Evolutionary conservation across 2,329 filamentous ascomycete species (phyloP).

Genomic region (Xylaria sp.): DNA sequence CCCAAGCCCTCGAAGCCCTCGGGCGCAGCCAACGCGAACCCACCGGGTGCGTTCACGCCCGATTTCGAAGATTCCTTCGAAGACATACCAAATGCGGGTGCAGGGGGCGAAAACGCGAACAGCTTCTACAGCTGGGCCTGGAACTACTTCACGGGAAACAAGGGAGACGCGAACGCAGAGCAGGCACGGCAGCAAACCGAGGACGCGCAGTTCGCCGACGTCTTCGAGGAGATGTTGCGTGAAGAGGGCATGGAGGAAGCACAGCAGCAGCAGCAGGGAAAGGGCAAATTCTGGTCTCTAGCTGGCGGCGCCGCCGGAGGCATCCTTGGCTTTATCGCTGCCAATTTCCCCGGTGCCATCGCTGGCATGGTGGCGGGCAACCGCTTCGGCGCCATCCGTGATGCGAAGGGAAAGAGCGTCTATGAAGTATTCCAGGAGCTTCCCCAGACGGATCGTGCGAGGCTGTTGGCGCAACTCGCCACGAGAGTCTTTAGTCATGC

Average conservation of each 20-base stretch:
- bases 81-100: conserved; percentile 54
- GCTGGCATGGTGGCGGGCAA: conserved; percentile 95
- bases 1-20: conserved; percentile 57
- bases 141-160: conserved; percentile 64
- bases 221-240: conserved; percentile 90
- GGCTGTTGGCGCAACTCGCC: conserved; percentile 84
- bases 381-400: conserved; percentile 86
- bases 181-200: conserved; percentile 66
- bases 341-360: conserved; percentile 87
- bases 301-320: conserved; percentile 88
- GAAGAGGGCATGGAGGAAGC: conserved; percentile 84
- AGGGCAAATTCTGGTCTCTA: conserved; percentile 86
- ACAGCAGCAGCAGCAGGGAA: conserved; percentile 65
- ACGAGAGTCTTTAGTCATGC: conserved; percentile 87
- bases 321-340: conserved; percentile 93
- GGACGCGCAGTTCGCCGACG: conserved; percentile 85
- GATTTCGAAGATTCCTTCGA: conserved; percentile 61
- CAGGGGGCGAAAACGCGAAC: conserved; percentile 47
- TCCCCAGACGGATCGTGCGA: conserved; percentile 82
- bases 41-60: conserved; percentile 54
- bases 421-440: conserved; percentile 91
- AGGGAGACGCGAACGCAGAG: conserved; percentile 52
- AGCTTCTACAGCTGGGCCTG: conserved; percentile 80
- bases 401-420: conserved; percentile 93
- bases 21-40: conserved; percentile 50